Base-by-base conservation (phyloP, 2,329 filamentous ascomycete species). In the Orbilia javanica region DNA sequence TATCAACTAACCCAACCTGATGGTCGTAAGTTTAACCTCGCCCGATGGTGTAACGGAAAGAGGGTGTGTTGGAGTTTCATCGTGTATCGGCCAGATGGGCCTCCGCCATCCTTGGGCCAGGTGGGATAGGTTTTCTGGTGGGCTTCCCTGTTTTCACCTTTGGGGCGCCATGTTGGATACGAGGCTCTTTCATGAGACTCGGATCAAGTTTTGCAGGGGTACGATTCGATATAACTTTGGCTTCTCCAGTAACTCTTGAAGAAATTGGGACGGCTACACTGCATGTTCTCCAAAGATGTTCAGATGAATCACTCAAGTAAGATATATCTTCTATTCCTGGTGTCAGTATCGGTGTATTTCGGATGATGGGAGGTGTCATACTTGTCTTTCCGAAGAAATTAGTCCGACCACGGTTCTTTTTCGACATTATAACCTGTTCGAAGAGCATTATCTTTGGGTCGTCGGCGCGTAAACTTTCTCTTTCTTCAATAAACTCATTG, bases 161-260 rank as follows among this genome's bases (percentile, higher is more conserved):
- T 29, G 94, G 94, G n/a, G 94, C 90, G 39, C 94, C 94, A 83
- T 97, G 93, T 44, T 97, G 95, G 79, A 93, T 90, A 73, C 94
- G 89, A 31, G 94, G 94, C 84, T 97, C 94, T 83, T 93, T 93
- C 93, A 98, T 97, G 55, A 97, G 86, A 13, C 90, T 89, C 3
- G 91, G 88, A 82, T 99, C 96, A 8, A 99, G 88, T 82, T 93
- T 94, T 6, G 93, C 90, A 4, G 96, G 96, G 42, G 93, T 90
- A 86, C 86, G 83, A 76, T 83, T 85, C 39, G 85, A 83, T 4
- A 86, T 80, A 57, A 84, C 80, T 22, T 84, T 83, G 53, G 86
- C 85, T 76, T 88, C 87, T 7, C 86, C 85, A 1, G 86, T 85
- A 67, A 86, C 84, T 44, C 86, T 85, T 46, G 85, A 84, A 44